Evolutionary conservation across 495 filamentous ascomycete species (phyloP).

Genomic region (Bacidia gigantensis): DNA sequence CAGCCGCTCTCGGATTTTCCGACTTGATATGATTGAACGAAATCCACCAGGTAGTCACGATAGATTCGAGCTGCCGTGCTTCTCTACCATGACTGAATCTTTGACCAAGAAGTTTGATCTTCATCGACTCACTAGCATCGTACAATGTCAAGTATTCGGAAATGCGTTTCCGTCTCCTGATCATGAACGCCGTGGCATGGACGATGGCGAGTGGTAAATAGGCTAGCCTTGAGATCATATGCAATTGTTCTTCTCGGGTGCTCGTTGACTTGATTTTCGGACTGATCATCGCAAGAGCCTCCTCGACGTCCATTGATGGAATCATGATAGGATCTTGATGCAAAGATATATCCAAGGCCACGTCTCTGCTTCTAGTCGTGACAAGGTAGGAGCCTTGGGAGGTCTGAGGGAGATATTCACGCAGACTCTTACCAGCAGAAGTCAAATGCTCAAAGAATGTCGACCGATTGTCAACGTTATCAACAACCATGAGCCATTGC

Average conservation of each 20-base stretch:
- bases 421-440: constrained; percentile 12
- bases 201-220: constrained; percentile 36
- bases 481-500: constrained; percentile 32
- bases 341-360: constrained; percentile 22
- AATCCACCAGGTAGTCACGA: constrained; percentile 35
- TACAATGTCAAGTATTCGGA: constrained; percentile 28
- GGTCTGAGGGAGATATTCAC: constrained; percentile 25
- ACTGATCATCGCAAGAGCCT: constrained; percentile 27
- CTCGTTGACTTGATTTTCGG: constrained; percentile 23
- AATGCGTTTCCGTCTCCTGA: constrained; percentile 18
- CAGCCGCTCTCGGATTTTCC: constrained; percentile 16
- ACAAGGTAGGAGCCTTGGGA: constrained; percentile 27
- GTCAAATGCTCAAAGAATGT: constrained; percentile 16
- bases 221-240: constrained; percentile 28
- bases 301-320: constrained; percentile 21
- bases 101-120: constrained; percentile 24
- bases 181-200: constrained; percentile 37
- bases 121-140: constrained; percentile 21
- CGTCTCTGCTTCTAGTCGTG: constrained; percentile 24
- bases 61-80: constrained; percentile 30
- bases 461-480: constrained; percentile 30
- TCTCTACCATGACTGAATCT: constrained; percentile 26
- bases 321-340: constrained; percentile 27
- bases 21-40: constrained; percentile 32
- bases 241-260: constrained; percentile 7